These are phyloP conservation scores for Leishmania martiniquensis DNA, from an alignment of 208 protist genomes.

Conservation along the genomic window DNA sequence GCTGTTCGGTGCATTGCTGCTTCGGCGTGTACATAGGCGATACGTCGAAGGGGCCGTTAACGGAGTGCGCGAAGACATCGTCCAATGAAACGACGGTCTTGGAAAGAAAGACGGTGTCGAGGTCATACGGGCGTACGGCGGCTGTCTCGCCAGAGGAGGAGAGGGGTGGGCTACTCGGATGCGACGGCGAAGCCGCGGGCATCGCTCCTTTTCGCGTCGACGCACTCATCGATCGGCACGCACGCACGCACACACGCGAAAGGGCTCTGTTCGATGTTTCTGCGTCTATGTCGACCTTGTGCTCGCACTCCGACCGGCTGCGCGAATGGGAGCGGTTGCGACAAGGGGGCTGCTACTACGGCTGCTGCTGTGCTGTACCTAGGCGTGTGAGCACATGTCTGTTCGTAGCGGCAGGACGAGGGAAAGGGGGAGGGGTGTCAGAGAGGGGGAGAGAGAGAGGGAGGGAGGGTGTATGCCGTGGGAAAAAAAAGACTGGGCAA, in stretches of 20 bases:
- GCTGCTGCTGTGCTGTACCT: neutral
- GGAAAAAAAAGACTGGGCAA: too few species aligned
- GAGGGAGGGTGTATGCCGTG: neutral
- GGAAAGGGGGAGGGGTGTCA: neutral
- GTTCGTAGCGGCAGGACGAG: neutral
- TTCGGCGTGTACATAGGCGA: conserved; percentile 7
- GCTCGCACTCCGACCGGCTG: neutral
- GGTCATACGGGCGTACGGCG: conserved; percentile 35
- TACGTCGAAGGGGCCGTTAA: conserved; percentile 17
- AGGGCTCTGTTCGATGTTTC: neutral
- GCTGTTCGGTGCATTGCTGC: neutral
- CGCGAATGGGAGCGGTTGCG: neutral
- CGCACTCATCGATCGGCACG: neutral
- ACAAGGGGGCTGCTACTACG: neutral
- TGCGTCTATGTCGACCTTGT: neutral
- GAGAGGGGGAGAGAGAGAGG: neutral
- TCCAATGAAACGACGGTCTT: conserved; percentile 36
- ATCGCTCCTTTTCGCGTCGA: neutral
- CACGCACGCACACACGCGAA: neutral
- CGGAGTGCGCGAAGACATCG: conserved; percentile 21
- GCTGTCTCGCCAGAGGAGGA: neutral
- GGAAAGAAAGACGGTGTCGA: conserved; percentile 41
- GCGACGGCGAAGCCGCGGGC: neutral
- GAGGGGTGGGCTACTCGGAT: neutral
- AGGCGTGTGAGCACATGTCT: neutral